These are phyloP conservation scores for Juglanconis oblonga DNA, from an alignment of 2,329 filamentous ascomycete species.

Conservation along the genomic window DNA sequence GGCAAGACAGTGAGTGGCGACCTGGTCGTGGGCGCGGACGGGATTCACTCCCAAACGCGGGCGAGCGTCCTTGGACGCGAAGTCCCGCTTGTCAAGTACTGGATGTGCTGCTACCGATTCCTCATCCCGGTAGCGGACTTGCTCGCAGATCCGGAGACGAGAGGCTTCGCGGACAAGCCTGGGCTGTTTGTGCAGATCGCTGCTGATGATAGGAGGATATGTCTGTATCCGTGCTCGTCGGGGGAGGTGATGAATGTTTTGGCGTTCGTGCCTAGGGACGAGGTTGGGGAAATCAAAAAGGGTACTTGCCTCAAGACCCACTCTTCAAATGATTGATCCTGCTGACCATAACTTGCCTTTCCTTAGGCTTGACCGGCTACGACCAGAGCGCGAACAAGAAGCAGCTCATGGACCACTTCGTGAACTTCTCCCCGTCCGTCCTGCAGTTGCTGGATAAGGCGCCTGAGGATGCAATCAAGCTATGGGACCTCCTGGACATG, in stretches of 20 bases:
- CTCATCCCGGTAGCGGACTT: conserved; percentile 8
- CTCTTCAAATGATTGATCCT: not conserved
- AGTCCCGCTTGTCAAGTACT: not conserved
- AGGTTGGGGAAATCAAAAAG: conserved; percentile 14
- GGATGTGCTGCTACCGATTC: conserved; percentile 14
- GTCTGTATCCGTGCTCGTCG: conserved; percentile 8
- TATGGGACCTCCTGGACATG: conserved; percentile 17
- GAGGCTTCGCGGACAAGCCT: not conserved
- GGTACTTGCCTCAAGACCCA: not conserved
- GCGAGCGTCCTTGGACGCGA: not conserved
- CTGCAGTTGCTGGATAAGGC: conserved; percentile 9
- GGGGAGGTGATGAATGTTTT: conserved; percentile 9
- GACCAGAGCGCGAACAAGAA: conserved; percentile 14
- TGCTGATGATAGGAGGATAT: not conserved
- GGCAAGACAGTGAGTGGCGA: conserved; percentile 10
- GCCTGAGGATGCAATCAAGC: conserved; percentile 5
- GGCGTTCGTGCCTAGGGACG: conserved; percentile 6
- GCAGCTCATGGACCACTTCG: conserved; percentile 8
- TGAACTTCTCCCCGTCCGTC: not conserved
- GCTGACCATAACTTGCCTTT: not conserved
- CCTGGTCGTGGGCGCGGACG: conserved; percentile 16
- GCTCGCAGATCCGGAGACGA: conserved; percentile 1
- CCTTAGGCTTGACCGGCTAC: conserved; percentile 11
- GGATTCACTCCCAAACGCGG: conserved; percentile 9
- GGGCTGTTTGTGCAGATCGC: conserved; percentile 8